A percentile compares a stretch with the other conserved stretches of the same genome.
phyloP scores from a whole-genome alignment of 306 rosid species.

The Canavalia ensiformis region DNA sequence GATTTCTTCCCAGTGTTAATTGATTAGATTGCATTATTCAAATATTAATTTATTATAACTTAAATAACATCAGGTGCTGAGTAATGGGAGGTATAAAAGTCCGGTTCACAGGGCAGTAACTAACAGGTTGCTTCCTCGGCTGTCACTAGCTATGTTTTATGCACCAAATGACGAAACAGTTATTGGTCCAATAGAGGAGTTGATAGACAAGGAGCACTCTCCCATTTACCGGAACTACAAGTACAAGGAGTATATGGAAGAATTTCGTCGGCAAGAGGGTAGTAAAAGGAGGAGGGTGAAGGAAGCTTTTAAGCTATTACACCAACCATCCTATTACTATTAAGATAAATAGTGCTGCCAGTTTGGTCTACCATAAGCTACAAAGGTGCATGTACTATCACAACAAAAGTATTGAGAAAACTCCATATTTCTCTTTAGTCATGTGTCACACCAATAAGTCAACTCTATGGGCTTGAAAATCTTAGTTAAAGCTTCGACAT shows the following conservation, averaged over 20 bases:
- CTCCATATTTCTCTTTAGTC: too few species aligned
- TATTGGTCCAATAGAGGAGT: conserved; percentile 55
- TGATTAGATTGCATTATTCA: not conserved
- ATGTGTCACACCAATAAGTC: too few species aligned
- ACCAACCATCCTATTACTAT: too few species aligned
- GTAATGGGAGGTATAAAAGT: conserved; percentile 61
- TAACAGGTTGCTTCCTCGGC: conserved; percentile 36
- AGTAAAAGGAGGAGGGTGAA: conserved; percentile 51
- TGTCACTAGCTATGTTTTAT: conserved; percentile 55
- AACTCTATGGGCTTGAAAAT: too few species aligned
- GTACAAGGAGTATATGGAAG: conserved; percentile 45
- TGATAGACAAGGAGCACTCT: conserved; percentile 49
- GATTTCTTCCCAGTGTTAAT: not conserved
- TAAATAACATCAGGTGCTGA: conserved; percentile 39
- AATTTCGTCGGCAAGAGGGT: conserved; percentile 48
- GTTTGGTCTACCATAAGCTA: too few species aligned
- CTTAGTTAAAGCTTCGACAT: too few species aligned
- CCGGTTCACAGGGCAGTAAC: conserved; percentile 56
- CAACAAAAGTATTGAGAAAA: too few species aligned
- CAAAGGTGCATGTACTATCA: too few species aligned
- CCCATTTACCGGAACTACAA: conserved; percentile 41
- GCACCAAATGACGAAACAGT: conserved; percentile 51
- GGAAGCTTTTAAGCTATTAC: conserved; percentile 49
- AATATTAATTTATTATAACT: too few species aligned
- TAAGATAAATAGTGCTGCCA: too few species aligned